Base-by-base conservation (phyloP, 352 stramenopile species). In the Phytophthora constricta region DNA sequence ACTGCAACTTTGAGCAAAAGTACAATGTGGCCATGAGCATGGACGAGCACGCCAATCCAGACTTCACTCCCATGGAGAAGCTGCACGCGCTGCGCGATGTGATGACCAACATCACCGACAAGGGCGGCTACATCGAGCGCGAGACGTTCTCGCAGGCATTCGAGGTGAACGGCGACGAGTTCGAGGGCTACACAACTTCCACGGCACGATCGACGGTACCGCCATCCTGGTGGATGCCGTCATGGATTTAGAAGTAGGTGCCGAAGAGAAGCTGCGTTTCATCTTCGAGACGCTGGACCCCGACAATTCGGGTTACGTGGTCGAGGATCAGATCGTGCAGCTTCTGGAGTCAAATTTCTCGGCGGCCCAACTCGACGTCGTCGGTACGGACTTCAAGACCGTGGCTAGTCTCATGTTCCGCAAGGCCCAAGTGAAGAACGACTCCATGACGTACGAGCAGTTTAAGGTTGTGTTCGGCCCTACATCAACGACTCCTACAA, bases 221-320 rank as follows among this genome's bases (percentile, higher is more conserved):
- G 85, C 87, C 37, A 87, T 93, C 46, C 65, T 95, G 19, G 90
- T 95, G 23, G 85, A 93, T 58, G 84, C 84, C n/a, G 84, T 91
- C 14, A 75, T 95, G 73, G 82, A 93, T 19, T 69, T 95, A 13
- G 74, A 93, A 46, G 82, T 95, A 3, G 80, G 68, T 42, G 81
- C 65, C 2, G 82, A 95, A 45, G 84, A 92, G 41, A 95, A 93
- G 51, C 74, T 95, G 37, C 80, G 70, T 25, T 93, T 93, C 61
- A 95, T 95, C 58, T 95, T 95, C 43, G 85, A 95, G 46, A 92
- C 85, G 31, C 72, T 95, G 5, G 87, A 95, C 58, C 68, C 72
- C 0, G 72, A 87, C 49, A 74, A 77, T 34, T 62, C 65, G 7
- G 82, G 82, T 16, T 79, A 65, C 49, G 79, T 95, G 47, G 84